Evolutionary conservation across 208 protist species (phyloP), one percentile per base, ranked within the genome.

Genomic region (Trypanosoma boissoni): DNA sequence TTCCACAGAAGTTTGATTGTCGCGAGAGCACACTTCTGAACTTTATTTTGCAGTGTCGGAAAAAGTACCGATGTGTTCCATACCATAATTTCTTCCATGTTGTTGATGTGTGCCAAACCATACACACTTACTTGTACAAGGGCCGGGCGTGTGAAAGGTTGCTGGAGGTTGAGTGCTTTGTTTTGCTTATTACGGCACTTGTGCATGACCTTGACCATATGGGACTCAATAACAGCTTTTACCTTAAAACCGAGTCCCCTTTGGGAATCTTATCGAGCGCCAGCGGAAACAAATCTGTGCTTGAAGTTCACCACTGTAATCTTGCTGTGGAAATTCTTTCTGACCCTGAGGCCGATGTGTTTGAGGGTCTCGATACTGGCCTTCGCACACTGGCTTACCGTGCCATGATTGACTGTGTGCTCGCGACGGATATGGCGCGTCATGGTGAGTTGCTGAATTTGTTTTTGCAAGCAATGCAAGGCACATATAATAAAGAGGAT

Each of bases 181-280:
- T 88, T 67, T 74, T 93, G 51, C 65, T 93, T 0, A 56, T 87
- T 28, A 91, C 83, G 32, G 78, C 86, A 34, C 76, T 91, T 45
- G 78, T 87, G 42, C 86, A 93, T 53, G 86, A 93, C 56, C 68
- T 92, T 42, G 86, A 92, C 62, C 86, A 94, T 64, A 94, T 94
- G 86, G 86, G 86, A 41, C 71, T 94, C 66, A 94, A 94, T 76
- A 94, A 94, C 79, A 91, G 80, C 68, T 94, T 94, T 67, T 88
- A 89, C 61, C 68, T 94, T 27, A 94, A 90, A 69, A 90, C 81
- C 20, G 86, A 94, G 52, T 89, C 86, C 32, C 86, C 86, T 39
- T 70, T 94, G 8, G 86, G 86, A 53, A 88, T 91, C 39, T 54
- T 94, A 39, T 89, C 81, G 28, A 88, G 79, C 39, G 81, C 83